phyloP scores from a whole-genome alignment of 805 yeast genomes.

The Starmerella riodocensis region DNA sequence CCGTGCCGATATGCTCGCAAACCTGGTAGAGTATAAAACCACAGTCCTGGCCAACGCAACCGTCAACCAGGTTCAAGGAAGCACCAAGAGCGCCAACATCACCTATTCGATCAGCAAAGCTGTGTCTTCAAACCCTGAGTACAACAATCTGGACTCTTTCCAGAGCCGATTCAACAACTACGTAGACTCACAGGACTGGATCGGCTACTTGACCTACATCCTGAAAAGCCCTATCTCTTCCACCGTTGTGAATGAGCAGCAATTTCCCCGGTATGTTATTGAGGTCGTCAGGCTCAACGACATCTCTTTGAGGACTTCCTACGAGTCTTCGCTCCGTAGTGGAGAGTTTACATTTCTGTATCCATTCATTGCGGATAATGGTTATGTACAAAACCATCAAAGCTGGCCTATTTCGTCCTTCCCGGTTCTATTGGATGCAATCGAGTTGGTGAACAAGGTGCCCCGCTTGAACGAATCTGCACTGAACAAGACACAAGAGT shows the following conservation, averaged over 20 bases:
- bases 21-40: not conserved
- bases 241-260: not conserved
- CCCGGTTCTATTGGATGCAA: not conserved
- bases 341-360: not conserved
- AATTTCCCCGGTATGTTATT: not conserved
- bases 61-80: not conserved
- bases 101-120: constrained; percentile 6
- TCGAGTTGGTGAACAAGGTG: not conserved
- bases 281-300: constrained; percentile 2
- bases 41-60: constrained; percentile 9
- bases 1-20: not conserved
- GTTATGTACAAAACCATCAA: not conserved
- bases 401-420: not conserved
- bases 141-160: not conserved
- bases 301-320: not conserved
- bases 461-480: not conserved
- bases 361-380: not conserved
- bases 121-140: not conserved
- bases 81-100: not conserved
- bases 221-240: not conserved
- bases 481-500: not conserved
- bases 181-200: not conserved
- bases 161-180: not conserved
- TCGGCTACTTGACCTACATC: constrained; percentile 7
- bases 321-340: not conserved